Conservation (phyloP, 805 yeast species). For the Metschnikowia proteae region DNA sequence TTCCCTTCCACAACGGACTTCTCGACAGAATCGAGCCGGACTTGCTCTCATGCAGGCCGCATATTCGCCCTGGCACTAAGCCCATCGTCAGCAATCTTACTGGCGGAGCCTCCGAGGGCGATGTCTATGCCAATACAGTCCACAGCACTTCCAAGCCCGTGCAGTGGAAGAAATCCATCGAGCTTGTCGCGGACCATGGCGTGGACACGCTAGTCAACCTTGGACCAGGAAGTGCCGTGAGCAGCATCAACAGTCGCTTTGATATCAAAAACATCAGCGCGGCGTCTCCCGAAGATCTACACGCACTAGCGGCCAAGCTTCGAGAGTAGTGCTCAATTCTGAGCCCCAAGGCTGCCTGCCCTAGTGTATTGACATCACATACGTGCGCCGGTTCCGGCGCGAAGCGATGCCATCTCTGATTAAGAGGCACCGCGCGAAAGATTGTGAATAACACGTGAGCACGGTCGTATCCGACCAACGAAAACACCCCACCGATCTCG, state of each 20-base stretch:
- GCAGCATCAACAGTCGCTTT: conserved; percentile 19
- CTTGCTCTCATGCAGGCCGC: conserved; percentile 22
- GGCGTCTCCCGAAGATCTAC: conserved; percentile 10
- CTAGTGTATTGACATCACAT: too few species aligned
- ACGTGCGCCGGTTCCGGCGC: conserved; percentile 1
- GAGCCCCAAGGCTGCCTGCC: background rate
- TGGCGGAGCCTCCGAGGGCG: conserved; percentile 24
- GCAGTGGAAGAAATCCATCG: conserved; percentile 37
- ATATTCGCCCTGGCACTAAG: conserved; percentile 7
- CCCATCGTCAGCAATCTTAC: conserved; percentile 40
- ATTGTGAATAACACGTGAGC: conserved; percentile 5
- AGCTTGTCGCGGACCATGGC: conserved; percentile 16
- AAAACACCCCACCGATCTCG: too few species aligned
- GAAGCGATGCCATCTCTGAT: background rate
- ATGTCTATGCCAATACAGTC: conserved; percentile 32
- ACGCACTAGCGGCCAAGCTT: background rate
- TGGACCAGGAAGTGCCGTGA: conserved; percentile 40
- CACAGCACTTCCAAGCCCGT: conserved; percentile 43
- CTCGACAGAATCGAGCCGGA: conserved; percentile 36
- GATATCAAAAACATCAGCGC: conserved; percentile 9
- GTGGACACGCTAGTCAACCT: conserved; percentile 25
- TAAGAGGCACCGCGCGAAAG: background rate
- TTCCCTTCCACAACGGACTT: conserved; percentile 49
- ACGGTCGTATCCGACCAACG: background rate
- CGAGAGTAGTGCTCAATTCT: background rate